These are phyloP conservation scores for Symbiodinium pilosum DNA, from an alignment of 73 alveolate species.

Conservation along the genomic window DNA sequence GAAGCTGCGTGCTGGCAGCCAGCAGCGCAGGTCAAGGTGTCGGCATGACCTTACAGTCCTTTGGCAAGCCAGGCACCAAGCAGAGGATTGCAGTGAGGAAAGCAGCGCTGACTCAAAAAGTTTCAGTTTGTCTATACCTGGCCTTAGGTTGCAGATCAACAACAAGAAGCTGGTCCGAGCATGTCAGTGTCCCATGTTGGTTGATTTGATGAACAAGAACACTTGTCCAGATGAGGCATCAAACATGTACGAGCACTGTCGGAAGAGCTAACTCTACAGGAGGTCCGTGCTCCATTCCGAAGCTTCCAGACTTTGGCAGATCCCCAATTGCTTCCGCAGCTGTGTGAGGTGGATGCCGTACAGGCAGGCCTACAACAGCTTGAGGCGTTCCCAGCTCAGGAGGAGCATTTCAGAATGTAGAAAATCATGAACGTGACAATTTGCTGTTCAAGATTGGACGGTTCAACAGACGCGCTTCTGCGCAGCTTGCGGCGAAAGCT, in stretches of 20 bases:
- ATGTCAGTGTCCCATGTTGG: background rate
- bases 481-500: slow-evolving; percentile 54
- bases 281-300: background rate
- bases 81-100: too few species aligned
- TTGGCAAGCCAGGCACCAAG: slow-evolving; percentile 10
- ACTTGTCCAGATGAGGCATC: background rate
- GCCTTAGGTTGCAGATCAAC: slow-evolving; percentile 34
- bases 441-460: background rate
- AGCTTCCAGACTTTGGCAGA: background rate
- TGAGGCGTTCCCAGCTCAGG: background rate
- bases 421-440: background rate
- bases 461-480: slow-evolving; percentile 62
- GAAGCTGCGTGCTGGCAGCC: background rate
- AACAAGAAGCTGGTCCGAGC: slow-evolving; percentile 63
- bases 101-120: too few species aligned
- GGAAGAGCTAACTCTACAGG: slow-evolving; percentile 84
- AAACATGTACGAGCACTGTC: slow-evolving; percentile 67
- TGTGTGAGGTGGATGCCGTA: slow-evolving; percentile 74
- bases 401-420: background rate
- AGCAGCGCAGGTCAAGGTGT: slow-evolving; percentile 67
- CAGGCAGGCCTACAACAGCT: slow-evolving; percentile 40
- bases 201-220: background rate
- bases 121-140: too few species aligned
- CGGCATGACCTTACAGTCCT: slow-evolving; percentile 77
- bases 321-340: background rate